Evolutionary conservation across 345 rosid species (phyloP).

Genomic region (Carallia pectinifolia): DNA sequence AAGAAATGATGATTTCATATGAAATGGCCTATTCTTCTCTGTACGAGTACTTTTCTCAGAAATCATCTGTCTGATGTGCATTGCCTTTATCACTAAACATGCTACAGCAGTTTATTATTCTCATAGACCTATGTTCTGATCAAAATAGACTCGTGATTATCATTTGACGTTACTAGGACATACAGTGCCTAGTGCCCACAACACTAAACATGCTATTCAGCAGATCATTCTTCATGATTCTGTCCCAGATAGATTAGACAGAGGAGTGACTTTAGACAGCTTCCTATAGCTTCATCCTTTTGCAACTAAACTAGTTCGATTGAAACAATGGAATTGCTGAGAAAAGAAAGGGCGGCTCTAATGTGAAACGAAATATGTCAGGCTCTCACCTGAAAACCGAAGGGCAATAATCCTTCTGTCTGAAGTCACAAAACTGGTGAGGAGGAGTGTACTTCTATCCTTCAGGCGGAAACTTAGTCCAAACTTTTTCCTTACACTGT

Average conservation of each 20-base stretch:
- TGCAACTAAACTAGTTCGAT: background rate
- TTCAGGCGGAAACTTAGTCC: constrained; percentile 95
- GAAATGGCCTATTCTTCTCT: too few relatives aligned
- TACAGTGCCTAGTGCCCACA: background rate
- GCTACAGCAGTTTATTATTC: too few relatives aligned
- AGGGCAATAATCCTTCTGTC: constrained; percentile 97
- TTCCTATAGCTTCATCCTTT: background rate
- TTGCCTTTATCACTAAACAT: too few relatives aligned
- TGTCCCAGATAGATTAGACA: background rate
- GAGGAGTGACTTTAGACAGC: background rate
- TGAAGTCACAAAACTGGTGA: constrained; percentile 85
- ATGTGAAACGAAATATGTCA: background rate
- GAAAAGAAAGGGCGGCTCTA: background rate
- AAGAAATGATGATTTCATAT: background rate
- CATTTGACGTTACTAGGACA: background rate
- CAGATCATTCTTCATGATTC: background rate
- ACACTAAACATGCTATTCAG: background rate
- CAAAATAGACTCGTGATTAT: background rate
- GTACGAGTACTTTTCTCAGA: too few relatives aligned
- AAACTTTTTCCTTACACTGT: constrained; percentile 61
- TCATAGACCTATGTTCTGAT: too few relatives aligned
- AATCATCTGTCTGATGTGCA: too few relatives aligned
- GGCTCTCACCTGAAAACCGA: constrained; percentile 80
- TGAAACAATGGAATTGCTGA: background rate
- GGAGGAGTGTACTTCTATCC: constrained; percentile 99